Base-by-base conservation (phyloP, 352 stramenopile species). In the Phytophthora ohioensis region DNA sequence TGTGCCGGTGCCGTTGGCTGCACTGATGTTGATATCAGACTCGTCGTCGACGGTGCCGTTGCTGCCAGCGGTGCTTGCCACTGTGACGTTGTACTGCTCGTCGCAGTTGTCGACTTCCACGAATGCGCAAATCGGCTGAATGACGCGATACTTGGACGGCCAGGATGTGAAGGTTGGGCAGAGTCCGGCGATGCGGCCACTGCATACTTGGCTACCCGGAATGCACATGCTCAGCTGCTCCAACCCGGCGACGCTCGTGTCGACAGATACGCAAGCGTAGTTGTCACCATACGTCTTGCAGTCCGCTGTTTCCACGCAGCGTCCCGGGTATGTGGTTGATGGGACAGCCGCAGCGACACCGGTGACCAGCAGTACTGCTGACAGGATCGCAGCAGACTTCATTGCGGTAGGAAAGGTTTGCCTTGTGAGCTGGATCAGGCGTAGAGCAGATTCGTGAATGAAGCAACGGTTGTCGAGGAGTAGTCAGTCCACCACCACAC, bases 151-250 rank as follows among this genome's bases (percentile, higher is more conserved):
- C 52, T 80, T 85, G 35, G 77, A 67, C 15, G 87, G 84, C 87
- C 87, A 94, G 21, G 85, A 84, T 59, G 73, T 82, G 63, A 94
- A 93, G 0, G 84, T 94, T 52, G 87, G 85, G 38, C 87, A 94
- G 34, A 82, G 61, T 12, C 87, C 87, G 3, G 79, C 73, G 48
- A 87, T 90, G 32, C 75, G 74, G 34, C 85, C 85, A 30, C 80
- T 89, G 71, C 87, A 93, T 42, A 90, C 85, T 34, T 72, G 74
- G 11, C 31, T 58, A 12, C 59, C 72, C 6, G 84, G 78, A 38
- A 95, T 87, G 58, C 84, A 93, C 81, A 93, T 91, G 49, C 75
- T 90, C 30, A 93, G 73, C 32, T 80, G 75, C 64, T 90, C 75
- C 7, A 95, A 62, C 0, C 82, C 83, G 0, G 78, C 71, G 53